phyloP scores from a whole-genome alignment of 1,284 basidiomycete genomes.

The Ganoderma lingzhi region DNA sequence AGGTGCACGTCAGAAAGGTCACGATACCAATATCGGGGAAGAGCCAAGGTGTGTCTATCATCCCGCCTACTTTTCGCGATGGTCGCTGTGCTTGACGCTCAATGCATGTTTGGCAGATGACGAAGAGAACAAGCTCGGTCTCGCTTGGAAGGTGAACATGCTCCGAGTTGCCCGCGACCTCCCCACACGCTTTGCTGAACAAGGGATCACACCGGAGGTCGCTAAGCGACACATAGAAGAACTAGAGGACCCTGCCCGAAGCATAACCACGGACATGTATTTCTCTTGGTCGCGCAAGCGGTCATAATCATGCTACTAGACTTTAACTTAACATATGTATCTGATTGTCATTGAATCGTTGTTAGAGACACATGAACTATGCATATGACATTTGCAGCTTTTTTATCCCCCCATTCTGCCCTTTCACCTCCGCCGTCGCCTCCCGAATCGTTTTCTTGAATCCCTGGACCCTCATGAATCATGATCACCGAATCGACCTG shows the following conservation, averaged over 20 bases:
- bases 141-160: slow-evolving; percentile 8
- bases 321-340: background rate
- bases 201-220: slow-evolving; percentile 11
- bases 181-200: slow-evolving; percentile 1
- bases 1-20: background rate
- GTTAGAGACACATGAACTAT: background rate
- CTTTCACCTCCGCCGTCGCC: no score
- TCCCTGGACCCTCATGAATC: no score
- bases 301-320: background rate
- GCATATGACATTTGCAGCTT: background rate
- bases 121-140: slow-evolving; percentile 4
- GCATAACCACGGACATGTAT: slow-evolving; percentile 22
- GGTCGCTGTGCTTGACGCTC: background rate
- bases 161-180: slow-evolving; percentile 10
- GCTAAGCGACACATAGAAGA: slow-evolving; percentile 7
- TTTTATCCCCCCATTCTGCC: no score
- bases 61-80: no score
- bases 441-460: no score
- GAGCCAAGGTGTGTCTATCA: background rate
- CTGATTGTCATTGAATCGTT: background rate
- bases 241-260: slow-evolving; percentile 12
- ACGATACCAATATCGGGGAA: background rate
- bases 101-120: background rate
- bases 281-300: slow-evolving; percentile 18
- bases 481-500: no score